Percentiles rank a stretch among this genome's conserved stretches.
phyloP scores from a whole-genome alignment of 352 stramenopile species.

The Globisporangium camurandrum region DNA sequence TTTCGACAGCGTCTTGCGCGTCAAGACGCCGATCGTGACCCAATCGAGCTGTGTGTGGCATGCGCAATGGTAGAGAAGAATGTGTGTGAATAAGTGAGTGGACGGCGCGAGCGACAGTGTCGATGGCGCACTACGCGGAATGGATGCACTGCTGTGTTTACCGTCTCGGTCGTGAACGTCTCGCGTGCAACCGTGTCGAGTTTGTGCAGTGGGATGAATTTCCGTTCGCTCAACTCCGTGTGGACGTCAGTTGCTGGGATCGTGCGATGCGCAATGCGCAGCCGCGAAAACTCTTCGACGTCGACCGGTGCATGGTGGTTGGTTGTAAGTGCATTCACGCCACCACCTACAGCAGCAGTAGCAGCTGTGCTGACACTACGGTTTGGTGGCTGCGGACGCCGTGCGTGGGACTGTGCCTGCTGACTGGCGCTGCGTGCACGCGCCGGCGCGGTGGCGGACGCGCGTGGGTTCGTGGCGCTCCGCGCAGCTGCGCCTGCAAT shows the following conservation, averaged over 20 bases:
- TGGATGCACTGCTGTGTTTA: constrained; percentile 16
- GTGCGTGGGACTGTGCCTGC: neutral
- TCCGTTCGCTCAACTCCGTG: constrained; percentile 59
- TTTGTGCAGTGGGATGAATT: constrained; percentile 48
- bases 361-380: constrained; percentile 9
- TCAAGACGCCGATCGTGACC: constrained; percentile 75
- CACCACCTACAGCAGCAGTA: constrained; percentile 13
- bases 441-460: neutral
- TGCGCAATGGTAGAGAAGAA: too few species aligned
- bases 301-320: neutral
- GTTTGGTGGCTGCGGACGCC: neutral
- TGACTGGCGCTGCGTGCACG: neutral
- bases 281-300: constrained; percentile 45
- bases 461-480: neutral
- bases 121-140: too few species aligned
- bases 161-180: constrained; percentile 46
- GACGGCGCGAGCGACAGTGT: too few species aligned
- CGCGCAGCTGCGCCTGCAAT: neutral
- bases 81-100: too few species aligned
- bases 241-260: constrained; percentile 36
- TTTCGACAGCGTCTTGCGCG: constrained; percentile 67
- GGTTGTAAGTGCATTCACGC: too few species aligned
- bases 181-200: constrained; percentile 50
- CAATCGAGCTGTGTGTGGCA: constrained; percentile 74
- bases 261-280: constrained; percentile 50